Base-by-base conservation (phyloP, 2,329 filamentous ascomycete genomes). In the Metarhizium rileyi region DNA sequence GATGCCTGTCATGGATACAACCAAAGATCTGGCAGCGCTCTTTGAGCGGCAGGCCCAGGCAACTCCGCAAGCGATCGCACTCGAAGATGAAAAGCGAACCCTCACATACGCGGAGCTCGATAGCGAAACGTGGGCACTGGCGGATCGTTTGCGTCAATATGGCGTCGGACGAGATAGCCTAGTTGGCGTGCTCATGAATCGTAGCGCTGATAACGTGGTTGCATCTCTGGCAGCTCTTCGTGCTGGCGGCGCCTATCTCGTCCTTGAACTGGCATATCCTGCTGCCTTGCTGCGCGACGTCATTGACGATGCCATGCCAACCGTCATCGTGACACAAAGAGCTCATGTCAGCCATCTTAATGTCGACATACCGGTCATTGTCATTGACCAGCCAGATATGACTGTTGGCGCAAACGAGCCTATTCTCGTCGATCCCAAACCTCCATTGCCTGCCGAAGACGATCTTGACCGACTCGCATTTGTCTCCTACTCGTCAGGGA, bases 401-500 rank as follows among this genome's bases (percentile, higher is more conserved):
- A 54, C 58, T 10, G 53, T 60, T 40, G 59, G 61, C 33, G 46
- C 43, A 46, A 53, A 64, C 26, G 51, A 51, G 12, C 50, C 52
- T 8, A 44, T 50, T 10, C 56, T 59, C 3, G 55, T 61, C 2
- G 59, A 74, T n/a, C 61, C 70, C 5, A 69, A 73, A 47, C 65
- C 73, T 16, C 73, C 75, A 10, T 62, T 82, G 22, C 82, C 83
- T 2, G 70, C 74, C 0, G 78, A 83, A 7, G 74, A 83, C 58
- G 86, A 90, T 59, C 67, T 90, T 48, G 86, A 90, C 55, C 76
- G 83, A 41, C 73, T 90, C 20, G 81, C 84, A 18, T 91, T 90
- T 62, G 85, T 90, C n/a, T 85, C 84, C 1, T 90, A 90, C 66
- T 87, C 84, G 1, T 87, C 83, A 4, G 86, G 86, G 33, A 88